Evolutionary conservation across 192 early-diverging fungal species (phyloP).

Genomic region (Backusella luteola): DNA sequence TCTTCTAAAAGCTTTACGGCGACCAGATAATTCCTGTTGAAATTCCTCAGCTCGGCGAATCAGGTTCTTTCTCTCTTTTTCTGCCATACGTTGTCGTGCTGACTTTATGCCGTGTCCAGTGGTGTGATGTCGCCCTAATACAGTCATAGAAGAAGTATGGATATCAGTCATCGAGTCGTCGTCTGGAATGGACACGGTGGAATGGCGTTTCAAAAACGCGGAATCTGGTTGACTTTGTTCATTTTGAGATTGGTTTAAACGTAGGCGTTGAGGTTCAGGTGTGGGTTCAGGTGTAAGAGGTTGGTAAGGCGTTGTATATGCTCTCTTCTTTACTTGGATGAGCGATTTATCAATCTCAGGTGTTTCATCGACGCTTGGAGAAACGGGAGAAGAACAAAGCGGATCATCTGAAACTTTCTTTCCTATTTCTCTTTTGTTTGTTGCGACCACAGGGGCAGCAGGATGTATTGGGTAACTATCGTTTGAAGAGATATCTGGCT

Average conservation of each 20-base stretch:
- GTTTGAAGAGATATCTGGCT: background rate
- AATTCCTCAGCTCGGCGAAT: conserved; percentile 25
- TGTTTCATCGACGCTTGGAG: background rate
- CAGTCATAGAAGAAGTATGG: background rate
- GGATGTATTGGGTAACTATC: background rate
- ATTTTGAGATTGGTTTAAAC: background rate
- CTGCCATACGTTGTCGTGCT: background rate
- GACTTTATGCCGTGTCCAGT: conserved; percentile 24
- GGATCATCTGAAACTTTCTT: background rate
- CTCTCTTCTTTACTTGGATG: background rate
- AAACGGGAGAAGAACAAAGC: background rate
- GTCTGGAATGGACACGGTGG: background rate
- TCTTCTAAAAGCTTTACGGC: conserved; percentile 22
- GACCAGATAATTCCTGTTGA: conserved; percentile 25
- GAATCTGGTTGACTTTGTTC: background rate
- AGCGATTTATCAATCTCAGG: background rate
- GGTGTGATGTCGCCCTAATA: conserved; percentile 21
- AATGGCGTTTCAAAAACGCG: background rate
- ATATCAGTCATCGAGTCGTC: background rate
- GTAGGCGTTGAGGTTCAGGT: background rate
- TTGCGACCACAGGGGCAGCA: background rate
- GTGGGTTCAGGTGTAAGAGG: background rate
- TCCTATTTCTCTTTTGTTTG: background rate
- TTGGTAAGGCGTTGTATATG: conserved; percentile 4
- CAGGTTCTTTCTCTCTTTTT: conserved; percentile 9